These are phyloP conservation scores for Trypanosoma conorhini DNA, from an alignment of 208 protist species.

Conservation along the genomic window DNA sequence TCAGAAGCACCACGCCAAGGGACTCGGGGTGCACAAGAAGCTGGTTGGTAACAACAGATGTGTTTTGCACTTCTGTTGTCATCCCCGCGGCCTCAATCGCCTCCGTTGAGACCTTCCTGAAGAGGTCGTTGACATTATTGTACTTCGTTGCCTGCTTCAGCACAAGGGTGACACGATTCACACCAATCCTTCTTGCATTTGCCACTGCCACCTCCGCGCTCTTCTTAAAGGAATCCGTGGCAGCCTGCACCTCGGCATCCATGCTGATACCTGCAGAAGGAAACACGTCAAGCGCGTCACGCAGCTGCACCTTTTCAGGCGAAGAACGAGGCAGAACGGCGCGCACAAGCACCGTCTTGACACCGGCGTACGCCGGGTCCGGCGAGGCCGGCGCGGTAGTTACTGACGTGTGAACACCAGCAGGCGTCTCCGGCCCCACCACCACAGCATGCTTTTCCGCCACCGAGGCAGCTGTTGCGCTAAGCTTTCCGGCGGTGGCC, in stretches of 20 bases:
- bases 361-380: slow-evolving; percentile 47
- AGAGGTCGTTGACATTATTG: slow-evolving; percentile 66
- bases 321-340: slow-evolving; percentile 63
- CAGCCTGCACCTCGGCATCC: slow-evolving; percentile 46
- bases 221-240: slow-evolving; percentile 52
- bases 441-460: slow-evolving; percentile 60
- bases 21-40: slow-evolving; percentile 77
- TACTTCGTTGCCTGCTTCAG: slow-evolving; percentile 78
- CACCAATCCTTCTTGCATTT: slow-evolving; percentile 56
- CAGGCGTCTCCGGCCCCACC: slow-evolving; percentile 56
- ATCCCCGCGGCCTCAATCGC: slow-evolving; percentile 64
- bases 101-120: slow-evolving; percentile 48
- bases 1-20: slow-evolving; percentile 62
- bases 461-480: slow-evolving; percentile 35
- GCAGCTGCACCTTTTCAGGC: slow-evolving; percentile 58
- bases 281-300: slow-evolving; percentile 78
- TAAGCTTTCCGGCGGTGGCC: slow-evolving; percentile 60
- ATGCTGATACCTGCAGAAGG: slow-evolving; percentile 62
- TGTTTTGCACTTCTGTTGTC: slow-evolving; percentile 49
- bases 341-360: slow-evolving; percentile 66
- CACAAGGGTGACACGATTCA: slow-evolving; percentile 67
- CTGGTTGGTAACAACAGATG: slow-evolving; percentile 59
- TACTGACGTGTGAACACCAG: slow-evolving; percentile 63
- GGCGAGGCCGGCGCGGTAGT: slow-evolving; percentile 31
- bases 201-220: slow-evolving; percentile 64